Conservation (phyloP, 331 rosid genomes). For the Acacia concinna region DNA sequence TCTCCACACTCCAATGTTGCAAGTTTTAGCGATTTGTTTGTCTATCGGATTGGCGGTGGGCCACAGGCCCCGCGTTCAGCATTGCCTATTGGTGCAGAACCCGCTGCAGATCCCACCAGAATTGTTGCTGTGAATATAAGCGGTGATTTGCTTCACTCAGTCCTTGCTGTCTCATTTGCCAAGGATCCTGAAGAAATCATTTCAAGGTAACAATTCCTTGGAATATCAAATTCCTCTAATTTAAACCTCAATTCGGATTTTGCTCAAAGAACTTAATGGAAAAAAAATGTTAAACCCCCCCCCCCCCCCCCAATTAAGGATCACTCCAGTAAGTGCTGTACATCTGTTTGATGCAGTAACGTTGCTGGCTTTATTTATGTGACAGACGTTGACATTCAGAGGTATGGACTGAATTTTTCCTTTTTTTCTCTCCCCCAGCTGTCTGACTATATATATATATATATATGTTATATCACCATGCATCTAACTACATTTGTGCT, state of each 20-base stretch:
- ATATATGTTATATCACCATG: background rate
- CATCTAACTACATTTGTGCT: constrained; percentile 30
- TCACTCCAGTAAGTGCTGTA: background rate
- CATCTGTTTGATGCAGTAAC: constrained; percentile 57
- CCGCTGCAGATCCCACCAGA: constrained; percentile 91
- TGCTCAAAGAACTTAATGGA: background rate
- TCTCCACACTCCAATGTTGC: constrained; percentile 88
- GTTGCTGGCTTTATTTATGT: constrained; percentile 86
- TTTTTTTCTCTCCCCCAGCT: background rate
- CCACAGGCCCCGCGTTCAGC: constrained; percentile 99
- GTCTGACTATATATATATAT: background rate
- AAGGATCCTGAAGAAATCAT: constrained; percentile 89
- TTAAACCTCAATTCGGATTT: background rate
- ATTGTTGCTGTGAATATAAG: constrained; percentile 74
- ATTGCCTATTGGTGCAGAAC: constrained; percentile 97
- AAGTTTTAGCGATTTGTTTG: constrained; percentile 69
- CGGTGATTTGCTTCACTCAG: constrained; percentile 75
- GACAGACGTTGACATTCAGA: constrained; percentile 80
- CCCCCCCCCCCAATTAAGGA: constrained; percentile 3
- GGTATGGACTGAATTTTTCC: constrained; percentile 52
- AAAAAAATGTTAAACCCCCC: background rate
- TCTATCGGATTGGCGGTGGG: constrained; percentile 92
- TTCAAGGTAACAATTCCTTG: constrained; percentile 60
- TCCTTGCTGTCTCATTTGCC: constrained; percentile 91
- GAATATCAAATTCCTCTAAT: constrained; percentile 1